A percentile compares a stretch with the other conserved stretches of the same genome.
phyloP scores from a whole-genome alignment of 345 rosid genomes.

The Murraya paniculata region DNA sequence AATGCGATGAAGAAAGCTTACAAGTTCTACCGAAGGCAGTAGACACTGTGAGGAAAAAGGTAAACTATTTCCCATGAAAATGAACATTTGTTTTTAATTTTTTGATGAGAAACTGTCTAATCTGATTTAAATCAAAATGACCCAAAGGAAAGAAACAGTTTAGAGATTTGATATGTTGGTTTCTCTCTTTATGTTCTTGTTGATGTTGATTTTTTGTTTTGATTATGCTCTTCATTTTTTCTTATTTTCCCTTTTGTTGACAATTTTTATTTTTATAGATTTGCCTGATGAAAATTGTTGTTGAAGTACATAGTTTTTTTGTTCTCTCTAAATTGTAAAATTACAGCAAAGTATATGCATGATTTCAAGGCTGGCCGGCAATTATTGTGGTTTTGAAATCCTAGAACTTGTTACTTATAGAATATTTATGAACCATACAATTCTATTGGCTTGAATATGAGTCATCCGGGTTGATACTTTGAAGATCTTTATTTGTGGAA shows the following conservation, averaged over 20 bases:
- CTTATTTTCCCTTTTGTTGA: neutral
- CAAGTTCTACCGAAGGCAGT: constrained; percentile 71
- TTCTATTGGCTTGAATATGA: neutral
- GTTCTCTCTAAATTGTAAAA: neutral
- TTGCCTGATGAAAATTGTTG: neutral
- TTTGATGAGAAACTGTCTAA: neutral
- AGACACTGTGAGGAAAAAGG: constrained; percentile 91
- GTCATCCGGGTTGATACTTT: neutral
- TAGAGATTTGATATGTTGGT: neutral
- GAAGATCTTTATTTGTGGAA: neutral
- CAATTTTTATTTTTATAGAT: neutral
- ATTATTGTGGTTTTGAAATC: neutral
- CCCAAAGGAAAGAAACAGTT: neutral
- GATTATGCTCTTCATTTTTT: neutral
- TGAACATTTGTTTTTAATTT: neutral
- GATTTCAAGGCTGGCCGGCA: no score
- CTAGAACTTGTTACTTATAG: neutral
- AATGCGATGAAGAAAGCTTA: constrained; percentile 84
- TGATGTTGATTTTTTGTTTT: neutral
- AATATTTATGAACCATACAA: neutral
- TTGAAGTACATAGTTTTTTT: neutral
- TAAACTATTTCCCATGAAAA: constrained; percentile 16
- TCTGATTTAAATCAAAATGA: neutral
- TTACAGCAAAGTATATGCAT: neutral
- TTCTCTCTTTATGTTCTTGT: neutral